Evolutionary conservation across 768 basidiomycete species (phyloP).

Genomic region (Coprinopsis marcescibilis): DNA sequence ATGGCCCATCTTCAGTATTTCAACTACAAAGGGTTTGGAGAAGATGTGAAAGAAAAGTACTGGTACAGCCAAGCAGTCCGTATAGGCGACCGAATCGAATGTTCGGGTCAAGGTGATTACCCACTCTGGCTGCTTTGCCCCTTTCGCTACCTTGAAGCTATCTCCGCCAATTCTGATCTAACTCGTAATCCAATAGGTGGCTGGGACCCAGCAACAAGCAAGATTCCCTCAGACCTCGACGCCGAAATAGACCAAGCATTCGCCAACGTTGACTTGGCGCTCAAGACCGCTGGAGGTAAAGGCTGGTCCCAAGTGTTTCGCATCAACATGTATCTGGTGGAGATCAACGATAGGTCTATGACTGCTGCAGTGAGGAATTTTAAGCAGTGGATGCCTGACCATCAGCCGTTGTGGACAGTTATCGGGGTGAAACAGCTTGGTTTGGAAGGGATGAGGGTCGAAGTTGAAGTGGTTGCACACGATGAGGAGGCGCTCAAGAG

Average conservation of each 20-base stretch:
- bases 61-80: conserved; percentile 2
- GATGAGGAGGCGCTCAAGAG: background rate
- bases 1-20: conserved; percentile 5
- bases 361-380: background rate
- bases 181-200: background rate
- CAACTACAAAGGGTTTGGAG: background rate
- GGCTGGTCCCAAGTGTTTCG: conserved; percentile 2
- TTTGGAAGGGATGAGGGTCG: conserved; percentile 3
- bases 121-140: background rate
- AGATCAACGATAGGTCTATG: background rate
- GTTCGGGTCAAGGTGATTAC: conserved; percentile 3
- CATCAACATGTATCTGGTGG: background rate
- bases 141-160: background rate
- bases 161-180: too few relatives aligned
- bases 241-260: conserved; percentile 5
- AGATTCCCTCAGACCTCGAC: background rate
- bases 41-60: background rate
- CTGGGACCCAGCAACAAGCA: background rate
- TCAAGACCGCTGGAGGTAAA: conserved; percentile 4
- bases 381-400: conserved; percentile 2
- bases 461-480: conserved; percentile 3
- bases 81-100: conserved; percentile 2
- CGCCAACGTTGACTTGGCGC: conserved; percentile 1
- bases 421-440: conserved; percentile 1
- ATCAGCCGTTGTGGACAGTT: background rate